A percentile compares a stretch with the other conserved stretches of the same genome.
Evolutionary conservation across 2,329 filamentous ascomycete genomes (phyloP).

Genomic region (Botryotinia globosa): DNA sequence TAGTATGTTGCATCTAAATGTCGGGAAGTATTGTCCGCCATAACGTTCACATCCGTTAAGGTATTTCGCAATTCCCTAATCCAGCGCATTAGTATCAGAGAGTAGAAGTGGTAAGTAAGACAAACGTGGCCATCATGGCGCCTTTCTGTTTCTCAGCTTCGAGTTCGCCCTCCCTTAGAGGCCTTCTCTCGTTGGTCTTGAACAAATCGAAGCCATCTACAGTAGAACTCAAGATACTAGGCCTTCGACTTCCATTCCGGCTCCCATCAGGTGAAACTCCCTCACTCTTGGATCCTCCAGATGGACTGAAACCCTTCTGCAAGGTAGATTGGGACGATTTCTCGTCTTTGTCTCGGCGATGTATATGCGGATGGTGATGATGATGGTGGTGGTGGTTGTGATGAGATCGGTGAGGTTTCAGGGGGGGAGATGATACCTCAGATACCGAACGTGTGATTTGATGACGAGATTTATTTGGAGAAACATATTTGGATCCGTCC

Average conservation of each 20-base stretch:
- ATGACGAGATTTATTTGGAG: slow-evolving; percentile 43
- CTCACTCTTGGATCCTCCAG: slow-evolving; percentile 38
- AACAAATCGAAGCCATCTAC: slow-evolving; percentile 20
- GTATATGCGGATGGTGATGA: slow-evolving; percentile 35
- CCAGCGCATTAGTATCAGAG: slow-evolving; percentile 13
- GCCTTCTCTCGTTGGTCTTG: slow-evolving; percentile 23
- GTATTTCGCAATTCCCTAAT: slow-evolving; percentile 53
- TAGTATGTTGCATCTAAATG: slow-evolving; percentile 74
- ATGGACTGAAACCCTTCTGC: slow-evolving; percentile 23
- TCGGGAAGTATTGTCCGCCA: slow-evolving; percentile 61
- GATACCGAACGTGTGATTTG: slow-evolving; percentile 51
- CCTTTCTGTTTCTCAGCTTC: slow-evolving; percentile 45
- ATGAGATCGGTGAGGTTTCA: slow-evolving; percentile 41
- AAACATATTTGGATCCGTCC: slow-evolving; percentile 15
- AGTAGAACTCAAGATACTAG: slow-evolving; percentile 42
- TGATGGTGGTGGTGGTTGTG: slow-evolving; percentile 25
- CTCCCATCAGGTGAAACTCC: slow-evolving; percentile 46
- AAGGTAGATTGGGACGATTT: slow-evolving; percentile 30
- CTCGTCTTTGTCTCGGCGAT: slow-evolving; percentile 39
- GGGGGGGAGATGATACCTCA: slow-evolving; percentile 25
- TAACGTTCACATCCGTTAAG: slow-evolving; percentile 53
- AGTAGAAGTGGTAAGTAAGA: slow-evolving; percentile 18
- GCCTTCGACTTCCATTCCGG: slow-evolving; percentile 45
- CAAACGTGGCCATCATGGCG: slow-evolving; percentile 44
- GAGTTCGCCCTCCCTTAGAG: slow-evolving; percentile 42